Conservation (phyloP, 345 rosid genomes). For the Barbarea vulgaris region DNA sequence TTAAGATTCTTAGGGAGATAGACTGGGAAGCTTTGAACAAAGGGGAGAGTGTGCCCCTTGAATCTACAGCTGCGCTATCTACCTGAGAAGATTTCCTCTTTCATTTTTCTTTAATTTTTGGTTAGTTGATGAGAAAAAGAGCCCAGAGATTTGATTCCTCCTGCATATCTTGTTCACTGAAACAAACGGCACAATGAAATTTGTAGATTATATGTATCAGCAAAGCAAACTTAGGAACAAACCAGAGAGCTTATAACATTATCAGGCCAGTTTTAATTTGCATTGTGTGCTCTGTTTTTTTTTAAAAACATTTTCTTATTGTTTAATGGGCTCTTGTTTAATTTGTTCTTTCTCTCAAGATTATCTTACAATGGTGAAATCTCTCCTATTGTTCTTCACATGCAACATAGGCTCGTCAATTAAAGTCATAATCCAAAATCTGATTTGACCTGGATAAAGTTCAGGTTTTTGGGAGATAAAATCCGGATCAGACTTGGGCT, state of each 20-base stretch:
- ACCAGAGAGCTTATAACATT: slow-evolving; percentile 24
- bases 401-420: not conserved
- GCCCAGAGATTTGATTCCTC: slow-evolving; percentile 14
- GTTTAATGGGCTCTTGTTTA: not conserved
- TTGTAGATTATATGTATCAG: slow-evolving; percentile 26
- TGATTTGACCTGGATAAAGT: not conserved
- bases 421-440: slow-evolving; percentile 1
- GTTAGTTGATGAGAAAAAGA: slow-evolving; percentile 24
- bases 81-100: slow-evolving; percentile 21
- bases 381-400: slow-evolving; percentile 2
- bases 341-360: not conserved
- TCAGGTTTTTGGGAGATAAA: not conserved
- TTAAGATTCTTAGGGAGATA: slow-evolving; percentile 60
- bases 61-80: slow-evolving; percentile 44
- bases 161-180: not conserved
- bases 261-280: slow-evolving; percentile 28
- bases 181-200: slow-evolving; percentile 8
- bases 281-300: slow-evolving; percentile 6
- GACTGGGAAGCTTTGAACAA: slow-evolving; percentile 64
- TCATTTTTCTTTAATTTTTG: not conserved
- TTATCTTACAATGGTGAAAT: not conserved
- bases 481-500: not conserved
- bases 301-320: not conserved
- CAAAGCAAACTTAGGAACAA: slow-evolving; percentile 13
- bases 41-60: slow-evolving; percentile 48